Evolutionary conservation across 2,329 filamentous ascomycete genomes (phyloP), one percentile per base, ranked within the genome.

Genomic region (Alternaria alternata): DNA sequence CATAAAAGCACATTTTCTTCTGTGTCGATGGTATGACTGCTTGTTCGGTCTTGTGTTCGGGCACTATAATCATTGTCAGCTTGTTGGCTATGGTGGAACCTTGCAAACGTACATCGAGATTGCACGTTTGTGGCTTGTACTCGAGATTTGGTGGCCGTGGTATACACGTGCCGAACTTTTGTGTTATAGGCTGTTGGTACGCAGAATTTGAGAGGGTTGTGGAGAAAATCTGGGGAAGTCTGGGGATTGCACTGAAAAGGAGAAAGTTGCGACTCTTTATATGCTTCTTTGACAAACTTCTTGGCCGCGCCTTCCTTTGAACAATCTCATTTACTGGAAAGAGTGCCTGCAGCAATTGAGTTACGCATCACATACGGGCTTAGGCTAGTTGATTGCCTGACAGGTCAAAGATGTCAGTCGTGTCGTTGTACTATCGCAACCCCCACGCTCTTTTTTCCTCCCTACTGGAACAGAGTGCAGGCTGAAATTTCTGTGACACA

Each of bases 1-100:
- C 90, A 76, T 82, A 92, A 73, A 90, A 86, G 68, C 89, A 92
- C 89, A 92, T 91, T 12, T 24, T n/a, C 20, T 3, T 1, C 11
- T 14, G 8, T 54, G 22, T 7, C 2, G 11, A 36, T 42, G 7
- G 34, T 16, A 18, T 20, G 28, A 8, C 11, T n/a, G 1, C 18
- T 42, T 4, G 32, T 22, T 54, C 8, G 28, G 14, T 34, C 5
- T 14, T 24, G 18, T 8, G 30, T 28, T 51, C n/a, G 20, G 9
- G 22, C 39, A 18, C 57, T 63, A 32, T 12, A 28, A n/a, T 5
- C 3, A 39, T 16, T 36, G 30, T 63, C 34, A 63, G 41, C 24
- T 26, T 1, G 20, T 16, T 42, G n/a, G 24, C n/a, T 22, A 39
- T 16, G n/a, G 16, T n/a, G 26, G 38, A 28, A n/a, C 20, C 5